phyloP scores from a whole-genome alignment of 2,329 filamentous ascomycete genomes.

The Cladobotryum mycophilum region DNA sequence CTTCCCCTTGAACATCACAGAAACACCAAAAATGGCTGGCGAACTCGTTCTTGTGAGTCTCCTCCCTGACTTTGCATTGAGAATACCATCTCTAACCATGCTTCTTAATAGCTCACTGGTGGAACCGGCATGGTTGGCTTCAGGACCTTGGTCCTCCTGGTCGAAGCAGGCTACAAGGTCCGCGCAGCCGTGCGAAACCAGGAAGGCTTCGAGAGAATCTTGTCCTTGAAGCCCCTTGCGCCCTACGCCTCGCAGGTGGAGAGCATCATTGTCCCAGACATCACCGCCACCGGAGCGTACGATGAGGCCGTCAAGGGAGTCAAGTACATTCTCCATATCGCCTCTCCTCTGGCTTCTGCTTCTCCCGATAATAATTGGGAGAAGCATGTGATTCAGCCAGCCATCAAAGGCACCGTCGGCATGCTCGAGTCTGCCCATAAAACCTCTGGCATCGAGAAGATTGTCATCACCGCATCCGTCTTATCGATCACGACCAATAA shows the following conservation, averaged over 20 bases:
- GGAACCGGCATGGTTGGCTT: slow-evolving; percentile 24
- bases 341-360: slow-evolving; percentile 24
- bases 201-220: slow-evolving; percentile 7
- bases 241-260: not conserved
- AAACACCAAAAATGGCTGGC: too few species aligned
- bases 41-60: too few species aligned
- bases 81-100: too few species aligned
- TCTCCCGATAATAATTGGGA: not conserved
- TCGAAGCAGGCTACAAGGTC: slow-evolving; percentile 20
- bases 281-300: slow-evolving; percentile 30
- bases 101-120: slow-evolving; percentile 15
- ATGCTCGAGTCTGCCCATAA: slow-evolving; percentile 30
- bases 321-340: slow-evolving; percentile 28
- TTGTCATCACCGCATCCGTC: slow-evolving; percentile 37
- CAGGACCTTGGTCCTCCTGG: slow-evolving; percentile 17
- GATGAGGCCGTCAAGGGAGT: slow-evolving; percentile 32
- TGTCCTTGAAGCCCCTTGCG: slow-evolving; percentile 10
- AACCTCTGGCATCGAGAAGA: slow-evolving; percentile 25
- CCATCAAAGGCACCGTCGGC: slow-evolving; percentile 28
- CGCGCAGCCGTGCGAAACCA: slow-evolving; percentile 23
- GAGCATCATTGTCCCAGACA: slow-evolving; percentile 28
- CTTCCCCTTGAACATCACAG: too few species aligned
- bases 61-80: too few species aligned
- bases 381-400: slow-evolving; percentile 22
- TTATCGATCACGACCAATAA: slow-evolving; percentile 13